Conservation (phyloP, 1,284 basidiomycete species). For the Ceratobasidium sp. region DNA sequence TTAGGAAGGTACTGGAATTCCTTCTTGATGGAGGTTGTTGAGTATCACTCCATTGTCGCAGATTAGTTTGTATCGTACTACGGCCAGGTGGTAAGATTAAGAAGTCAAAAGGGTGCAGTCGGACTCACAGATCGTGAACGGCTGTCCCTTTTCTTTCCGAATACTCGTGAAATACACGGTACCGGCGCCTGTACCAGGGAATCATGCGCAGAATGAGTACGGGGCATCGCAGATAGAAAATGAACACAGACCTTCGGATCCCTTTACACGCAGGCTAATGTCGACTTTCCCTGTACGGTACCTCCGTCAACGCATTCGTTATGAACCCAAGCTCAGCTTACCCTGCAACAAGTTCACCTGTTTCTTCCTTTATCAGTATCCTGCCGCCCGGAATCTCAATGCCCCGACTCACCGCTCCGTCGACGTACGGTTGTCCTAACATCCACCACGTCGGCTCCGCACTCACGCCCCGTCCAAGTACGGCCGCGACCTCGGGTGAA, state of each 20-base stretch:
- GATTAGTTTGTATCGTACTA: slow-evolving; percentile 47
- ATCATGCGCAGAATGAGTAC: background rate
- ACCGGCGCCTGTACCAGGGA: slow-evolving; percentile 44
- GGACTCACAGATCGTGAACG: slow-evolving; percentile 47
- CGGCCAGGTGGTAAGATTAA: background rate
- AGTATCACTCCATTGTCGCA: slow-evolving; percentile 45
- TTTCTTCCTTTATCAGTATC: background rate
- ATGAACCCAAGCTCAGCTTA: background rate
- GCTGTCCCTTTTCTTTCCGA: slow-evolving; percentile 47
- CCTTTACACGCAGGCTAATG: slow-evolving; percentile 45
- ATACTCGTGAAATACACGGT: slow-evolving; percentile 49
- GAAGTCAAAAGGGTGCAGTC: background rate
- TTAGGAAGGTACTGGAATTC: background rate
- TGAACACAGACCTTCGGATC: slow-evolving; percentile 45
- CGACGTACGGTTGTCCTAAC: slow-evolving; percentile 47
- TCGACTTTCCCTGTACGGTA: slow-evolving; percentile 28
- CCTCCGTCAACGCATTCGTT: background rate
- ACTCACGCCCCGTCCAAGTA: slow-evolving; percentile 45
- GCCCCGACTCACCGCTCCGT: slow-evolving; percentile 45
- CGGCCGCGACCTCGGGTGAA: slow-evolving; percentile 43
- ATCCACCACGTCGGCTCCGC: slow-evolving; percentile 47
- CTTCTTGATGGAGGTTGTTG: slow-evolving; percentile 26
- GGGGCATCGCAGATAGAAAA: background rate
- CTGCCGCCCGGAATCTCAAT: background rate
- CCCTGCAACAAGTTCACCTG: slow-evolving; percentile 50